These are phyloP conservation scores for Eimeria tenella DNA, from an alignment of 169 alveolate genomes.

Conservation along the genomic window DNA sequence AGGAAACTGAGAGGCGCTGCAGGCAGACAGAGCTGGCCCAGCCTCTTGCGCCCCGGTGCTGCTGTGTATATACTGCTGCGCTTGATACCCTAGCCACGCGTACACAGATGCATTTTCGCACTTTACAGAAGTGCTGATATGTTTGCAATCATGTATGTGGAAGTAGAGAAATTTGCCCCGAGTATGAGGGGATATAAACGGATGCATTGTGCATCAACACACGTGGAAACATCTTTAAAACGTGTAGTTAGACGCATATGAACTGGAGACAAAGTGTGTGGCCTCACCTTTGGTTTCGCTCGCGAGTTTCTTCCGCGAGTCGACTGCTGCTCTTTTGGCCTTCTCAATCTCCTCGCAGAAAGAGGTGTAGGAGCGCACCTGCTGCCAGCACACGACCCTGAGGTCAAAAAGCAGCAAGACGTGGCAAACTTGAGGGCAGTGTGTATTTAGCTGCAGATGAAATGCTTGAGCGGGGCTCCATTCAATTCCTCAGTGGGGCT, in stretches of 20 bases:
- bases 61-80: too few relatives aligned
- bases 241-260: not conserved
- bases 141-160: not conserved
- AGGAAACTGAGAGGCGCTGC: too few relatives aligned
- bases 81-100: too few relatives aligned
- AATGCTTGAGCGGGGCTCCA: too few relatives aligned
- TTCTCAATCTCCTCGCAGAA: conserved; percentile 51
- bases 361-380: not conserved
- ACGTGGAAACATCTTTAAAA: not conserved
- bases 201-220: not conserved
- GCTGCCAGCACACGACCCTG: conserved; percentile 49
- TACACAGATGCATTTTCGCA: too few relatives aligned
- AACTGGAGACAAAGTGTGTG: not conserved
- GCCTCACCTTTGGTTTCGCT: conserved; percentile 54
- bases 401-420: not conserved
- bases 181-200: not conserved
- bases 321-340: conserved; percentile 33
- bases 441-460: too few relatives aligned
- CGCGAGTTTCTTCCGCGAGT: conserved; percentile 49
- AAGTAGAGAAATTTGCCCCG: not conserved
- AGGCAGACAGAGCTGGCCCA: too few relatives aligned
- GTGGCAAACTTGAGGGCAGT: too few relatives aligned
- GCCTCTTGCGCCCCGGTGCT: too few relatives aligned
- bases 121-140: not conserved
- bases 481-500: too few relatives aligned